phyloP scores from a whole-genome alignment of 768 basidiomycete genomes.

The Gloeopeniophorella convolvens region DNA sequence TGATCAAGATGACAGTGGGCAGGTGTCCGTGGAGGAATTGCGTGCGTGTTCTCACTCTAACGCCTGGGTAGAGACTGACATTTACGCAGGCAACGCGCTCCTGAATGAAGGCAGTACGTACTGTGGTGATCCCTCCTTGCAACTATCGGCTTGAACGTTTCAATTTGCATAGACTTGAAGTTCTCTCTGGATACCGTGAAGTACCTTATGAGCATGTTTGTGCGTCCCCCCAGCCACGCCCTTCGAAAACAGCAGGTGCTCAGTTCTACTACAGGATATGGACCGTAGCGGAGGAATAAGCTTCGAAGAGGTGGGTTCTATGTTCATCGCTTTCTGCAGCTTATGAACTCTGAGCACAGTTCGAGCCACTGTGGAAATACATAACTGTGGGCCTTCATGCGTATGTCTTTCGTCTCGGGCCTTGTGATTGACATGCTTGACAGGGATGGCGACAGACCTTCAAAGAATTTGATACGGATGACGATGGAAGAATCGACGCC shows the following conservation, averaged over 20 bases:
- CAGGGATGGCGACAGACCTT: slow-evolving; percentile 12
- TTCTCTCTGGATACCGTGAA: slow-evolving; percentile 4
- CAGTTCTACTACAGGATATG: background rate
- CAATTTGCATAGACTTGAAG: background rate
- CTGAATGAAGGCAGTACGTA: slow-evolving; percentile 1
- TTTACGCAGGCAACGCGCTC: slow-evolving; percentile 1
- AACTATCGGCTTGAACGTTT: background rate
- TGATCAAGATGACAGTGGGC: slow-evolving; percentile 5
- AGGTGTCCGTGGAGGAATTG: slow-evolving; percentile 3
- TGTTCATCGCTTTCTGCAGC: background rate
- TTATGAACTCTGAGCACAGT: background rate
- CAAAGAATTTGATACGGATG: background rate
- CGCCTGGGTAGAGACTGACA: background rate
- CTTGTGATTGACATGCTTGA: background rate
- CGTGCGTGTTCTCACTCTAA: background rate
- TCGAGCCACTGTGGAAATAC: slow-evolving; percentile 4
- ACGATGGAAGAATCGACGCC: slow-evolving; percentile 1
- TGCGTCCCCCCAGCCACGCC: background rate
- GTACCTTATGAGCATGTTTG: slow-evolving; percentile 10
- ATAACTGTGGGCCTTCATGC: background rate
- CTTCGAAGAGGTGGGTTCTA: slow-evolving; percentile 6
- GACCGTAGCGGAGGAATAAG: slow-evolving; percentile 3
- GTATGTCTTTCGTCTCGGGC: background rate
- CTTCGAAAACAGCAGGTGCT: background rate
- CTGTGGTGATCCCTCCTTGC: background rate